Percentiles rank a stretch among this genome's conserved stretches.
Evolutionary conservation across 495 filamentous ascomycete genomes (phyloP).

Genomic region (Daldinia grandis): DNA sequence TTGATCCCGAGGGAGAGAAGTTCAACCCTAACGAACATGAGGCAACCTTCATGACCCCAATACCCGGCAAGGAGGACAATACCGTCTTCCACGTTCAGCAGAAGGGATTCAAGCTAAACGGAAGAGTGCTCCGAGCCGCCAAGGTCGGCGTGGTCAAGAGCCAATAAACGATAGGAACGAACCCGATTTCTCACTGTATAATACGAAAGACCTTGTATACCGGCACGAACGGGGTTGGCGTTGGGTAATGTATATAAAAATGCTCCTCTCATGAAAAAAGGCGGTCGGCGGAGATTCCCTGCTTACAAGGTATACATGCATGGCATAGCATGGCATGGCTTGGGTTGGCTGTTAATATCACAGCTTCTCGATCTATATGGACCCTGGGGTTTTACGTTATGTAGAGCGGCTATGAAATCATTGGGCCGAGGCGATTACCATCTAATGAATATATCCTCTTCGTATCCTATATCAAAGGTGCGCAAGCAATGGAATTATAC

Average conservation of each 20-base stretch:
- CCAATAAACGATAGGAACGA: slow-evolving; percentile 45
- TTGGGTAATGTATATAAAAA: slow-evolving; percentile 55
- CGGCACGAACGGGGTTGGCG: slow-evolving; percentile 43
- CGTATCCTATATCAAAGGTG: slow-evolving; percentile 4
- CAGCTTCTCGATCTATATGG: slow-evolving; percentile 29
- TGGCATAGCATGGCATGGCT: slow-evolving; percentile 23
- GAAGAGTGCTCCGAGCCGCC: slow-evolving; percentile 85
- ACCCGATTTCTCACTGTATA: slow-evolving; percentile 32
- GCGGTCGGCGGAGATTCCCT: slow-evolving; percentile 35
- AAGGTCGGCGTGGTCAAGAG: slow-evolving; percentile 92
- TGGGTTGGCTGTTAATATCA: slow-evolving; percentile 24
- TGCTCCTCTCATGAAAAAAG: slow-evolving; percentile 61
- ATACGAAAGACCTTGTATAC: slow-evolving; percentile 38
- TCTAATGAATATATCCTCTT: slow-evolving; percentile 33
- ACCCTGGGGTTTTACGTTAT: slow-evolving; percentile 18
- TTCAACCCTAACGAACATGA: slow-evolving; percentile 98
- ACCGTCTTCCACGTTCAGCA: slow-evolving; percentile 90
- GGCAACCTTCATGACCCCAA: slow-evolving; percentile 90
- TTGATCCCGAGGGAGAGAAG: slow-evolving; percentile 78
- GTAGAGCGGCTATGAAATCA: slow-evolving; percentile 15
- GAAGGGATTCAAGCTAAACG: slow-evolving; percentile 94
- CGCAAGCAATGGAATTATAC: slow-evolving; percentile 8
- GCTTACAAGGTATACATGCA: slow-evolving; percentile 16
- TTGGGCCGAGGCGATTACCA: slow-evolving; percentile 5
- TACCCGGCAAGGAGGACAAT: slow-evolving; percentile 85